Percentiles rank a stretch among this genome's conserved stretches.
Conservation (phyloP, 1,284 basidiomycete genomes). For the Caloboletus firmus region DNA sequence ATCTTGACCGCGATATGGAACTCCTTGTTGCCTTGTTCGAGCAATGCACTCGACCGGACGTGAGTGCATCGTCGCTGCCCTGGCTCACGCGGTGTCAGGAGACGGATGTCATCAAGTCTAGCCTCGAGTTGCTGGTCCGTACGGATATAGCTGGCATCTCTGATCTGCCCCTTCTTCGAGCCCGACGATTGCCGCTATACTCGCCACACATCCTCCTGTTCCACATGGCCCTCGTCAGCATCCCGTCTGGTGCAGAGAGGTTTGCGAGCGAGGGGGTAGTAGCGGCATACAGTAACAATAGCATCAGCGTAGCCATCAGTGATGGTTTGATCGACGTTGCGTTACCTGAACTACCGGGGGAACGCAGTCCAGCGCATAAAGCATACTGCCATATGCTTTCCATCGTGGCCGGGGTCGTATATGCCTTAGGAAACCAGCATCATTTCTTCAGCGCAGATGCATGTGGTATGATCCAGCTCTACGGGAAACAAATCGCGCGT, state of each 20-base stretch:
- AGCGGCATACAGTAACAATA: conserved; percentile 81
- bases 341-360: conserved; percentile 66
- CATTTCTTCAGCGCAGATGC: conserved; percentile 88
- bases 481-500: conserved; percentile 75
- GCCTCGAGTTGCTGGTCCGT: conserved; percentile 72
- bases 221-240: conserved; percentile 82
- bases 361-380: conserved; percentile 75
- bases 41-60: conserved; percentile 68
- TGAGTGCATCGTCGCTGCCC: conserved; percentile 60
- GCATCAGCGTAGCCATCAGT: conserved; percentile 73
- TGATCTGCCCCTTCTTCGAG: conserved; percentile 58
- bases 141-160: conserved; percentile 70
- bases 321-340: conserved; percentile 70
- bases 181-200: conserved; percentile 66
- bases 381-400: conserved; percentile 86
- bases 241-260: conserved; percentile 77
- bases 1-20: conserved; percentile 78
- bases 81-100: conserved; percentile 86
- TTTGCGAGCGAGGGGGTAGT: conserved; percentile 84
- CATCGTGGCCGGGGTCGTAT: conserved; percentile 74
- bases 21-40: conserved; percentile 81
- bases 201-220: conserved; percentile 77
- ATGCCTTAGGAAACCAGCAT: conserved; percentile 62
- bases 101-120: conserved; percentile 75
- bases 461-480: conserved; percentile 83